Evolutionary conservation across 257 asterid species (phyloP).

Genomic region (Scutellaria barbata): DNA sequence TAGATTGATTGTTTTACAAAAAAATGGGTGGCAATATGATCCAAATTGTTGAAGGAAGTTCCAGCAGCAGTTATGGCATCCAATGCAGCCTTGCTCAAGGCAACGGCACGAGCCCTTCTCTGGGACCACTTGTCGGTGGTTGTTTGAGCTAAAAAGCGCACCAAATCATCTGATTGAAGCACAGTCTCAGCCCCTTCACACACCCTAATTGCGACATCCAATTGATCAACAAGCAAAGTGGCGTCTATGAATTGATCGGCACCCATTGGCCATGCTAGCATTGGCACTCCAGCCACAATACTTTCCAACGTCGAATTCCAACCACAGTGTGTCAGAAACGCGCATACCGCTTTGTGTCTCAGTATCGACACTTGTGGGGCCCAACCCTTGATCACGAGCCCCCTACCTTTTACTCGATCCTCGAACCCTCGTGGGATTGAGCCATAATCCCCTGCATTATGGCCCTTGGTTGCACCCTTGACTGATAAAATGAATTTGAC

Average conservation of each 20-base stretch:
- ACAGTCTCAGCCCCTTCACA: slow-evolving; percentile 65
- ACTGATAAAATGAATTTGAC: slow-evolving; percentile 54
- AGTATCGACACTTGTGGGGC: slow-evolving; percentile 71
- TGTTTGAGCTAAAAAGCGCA: slow-evolving; percentile 36
- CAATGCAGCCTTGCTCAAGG: slow-evolving; percentile 50
- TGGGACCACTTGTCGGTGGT: slow-evolving; percentile 39
- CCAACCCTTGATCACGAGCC: slow-evolving; percentile 74
- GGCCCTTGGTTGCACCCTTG: slow-evolving; percentile 65
- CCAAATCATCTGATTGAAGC: slow-evolving; percentile 47
- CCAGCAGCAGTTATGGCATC: slow-evolving; percentile 61
- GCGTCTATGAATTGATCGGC: slow-evolving; percentile 76
- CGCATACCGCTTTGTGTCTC: slow-evolving; percentile 50
- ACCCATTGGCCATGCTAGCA: slow-evolving; percentile 86
- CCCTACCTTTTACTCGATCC: slow-evolving; percentile 62
- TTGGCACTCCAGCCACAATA: slow-evolving; percentile 58
- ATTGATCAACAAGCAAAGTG: slow-evolving; percentile 59
- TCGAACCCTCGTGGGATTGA: slow-evolving; percentile 66
- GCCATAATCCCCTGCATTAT: slow-evolving; percentile 44
- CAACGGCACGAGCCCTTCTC: slow-evolving; percentile 45
- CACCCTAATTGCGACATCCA: slow-evolving; percentile 57
- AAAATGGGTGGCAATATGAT: slow-evolving; percentile 39
- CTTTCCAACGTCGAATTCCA: slow-evolving; percentile 76
- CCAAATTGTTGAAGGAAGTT: slow-evolving; percentile 53
- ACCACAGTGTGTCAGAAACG: slow-evolving; percentile 69
- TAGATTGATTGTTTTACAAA: background rate